Conservation (phyloP, 139 green algal species). For the Picochlorum sp. region DNA sequence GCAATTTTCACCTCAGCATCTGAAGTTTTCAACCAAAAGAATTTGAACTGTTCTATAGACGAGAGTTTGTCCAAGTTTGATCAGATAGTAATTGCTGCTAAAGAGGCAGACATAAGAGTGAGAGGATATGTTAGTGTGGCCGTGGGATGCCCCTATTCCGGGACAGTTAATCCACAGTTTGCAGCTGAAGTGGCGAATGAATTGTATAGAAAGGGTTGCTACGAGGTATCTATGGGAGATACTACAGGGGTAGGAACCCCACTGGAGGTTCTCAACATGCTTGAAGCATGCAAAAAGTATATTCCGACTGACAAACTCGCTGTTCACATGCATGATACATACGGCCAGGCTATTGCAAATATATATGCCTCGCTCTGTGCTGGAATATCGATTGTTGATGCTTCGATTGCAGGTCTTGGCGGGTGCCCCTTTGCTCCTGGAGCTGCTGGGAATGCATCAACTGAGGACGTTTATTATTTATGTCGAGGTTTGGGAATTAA, state of each 20-base stretch:
- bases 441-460: constrained; percentile 86
- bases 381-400: constrained; percentile 62
- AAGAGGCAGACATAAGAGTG: constrained; percentile 39
- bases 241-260: constrained; percentile 84
- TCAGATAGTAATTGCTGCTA: constrained; percentile 40
- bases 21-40: constrained; percentile 72
- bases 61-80: constrained; percentile 52
- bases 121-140: constrained; percentile 73
- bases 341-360: constrained; percentile 85
- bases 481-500: constrained; percentile 71
- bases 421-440: constrained; percentile 86
- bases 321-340: constrained; percentile 92
- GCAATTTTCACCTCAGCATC: constrained; percentile 77
- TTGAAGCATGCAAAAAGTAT: constrained; percentile 30
- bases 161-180: constrained; percentile 23
- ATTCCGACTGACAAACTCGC: constrained; percentile 52
- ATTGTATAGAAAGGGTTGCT: constrained; percentile 84
- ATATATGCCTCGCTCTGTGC: constrained; percentile 66
- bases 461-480: constrained; percentile 91
- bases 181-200: constrained; percentile 57
- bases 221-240: constrained; percentile 86
- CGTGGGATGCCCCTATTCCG: constrained; percentile 70
- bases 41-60: constrained; percentile 77
- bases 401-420: constrained; percentile 72
- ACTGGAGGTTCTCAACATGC: constrained; percentile 27